Base-by-base conservation (phyloP, 2,329 filamentous ascomycete genomes). In the Trichoderma sp. region DNA sequence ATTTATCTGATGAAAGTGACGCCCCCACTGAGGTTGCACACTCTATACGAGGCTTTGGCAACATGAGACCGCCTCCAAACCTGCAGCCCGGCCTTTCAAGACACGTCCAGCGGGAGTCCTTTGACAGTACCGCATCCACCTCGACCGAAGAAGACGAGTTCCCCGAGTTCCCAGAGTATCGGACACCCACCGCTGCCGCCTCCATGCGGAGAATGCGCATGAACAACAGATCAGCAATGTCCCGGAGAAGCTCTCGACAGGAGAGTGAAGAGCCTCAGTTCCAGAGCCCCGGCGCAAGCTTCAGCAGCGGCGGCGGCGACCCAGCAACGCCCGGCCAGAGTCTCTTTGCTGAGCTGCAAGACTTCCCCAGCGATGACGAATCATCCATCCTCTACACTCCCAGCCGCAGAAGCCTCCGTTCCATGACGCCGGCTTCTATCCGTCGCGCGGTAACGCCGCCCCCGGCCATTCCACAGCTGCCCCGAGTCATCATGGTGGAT, bases 21-120 rank as follows among this genome's bases (percentile, higher is more conserved):
- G 84, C 93, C 1, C 94, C 97, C 80, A 98, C 94, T 0, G 95
- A 98, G 80, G 98, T 94, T 2, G 94, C 97, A 77, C 86, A 84
- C 65, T 83, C 80, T 2, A 80, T 82, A 3, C 81, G 80, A 73
- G 82, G 80, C 29, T 78, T 80, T 45, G 78, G 79, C 39, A 78
- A 76, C 29, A 80, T 82, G 71, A 81, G 76, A 72, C 79, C 79
- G 35, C 78, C 81, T 4, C 81, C 82, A 4, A 79, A 75, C 59
- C 74, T 84, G 34, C 77, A 83, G 13, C 77, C 78, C 13, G 72
- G 72, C 10, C 69, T 78, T 37, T 69, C 73, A 53, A 75, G 77
- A 64, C 84, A 86, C 70, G 74, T 81, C 61, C 86, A 87, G 72
- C 86, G 90, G 22, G 82, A 84, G 69, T 94, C 93, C 0, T 92